Conservation (phyloP, 495 filamentous ascomycete species). For the Aspergillus baeticus region DNA sequence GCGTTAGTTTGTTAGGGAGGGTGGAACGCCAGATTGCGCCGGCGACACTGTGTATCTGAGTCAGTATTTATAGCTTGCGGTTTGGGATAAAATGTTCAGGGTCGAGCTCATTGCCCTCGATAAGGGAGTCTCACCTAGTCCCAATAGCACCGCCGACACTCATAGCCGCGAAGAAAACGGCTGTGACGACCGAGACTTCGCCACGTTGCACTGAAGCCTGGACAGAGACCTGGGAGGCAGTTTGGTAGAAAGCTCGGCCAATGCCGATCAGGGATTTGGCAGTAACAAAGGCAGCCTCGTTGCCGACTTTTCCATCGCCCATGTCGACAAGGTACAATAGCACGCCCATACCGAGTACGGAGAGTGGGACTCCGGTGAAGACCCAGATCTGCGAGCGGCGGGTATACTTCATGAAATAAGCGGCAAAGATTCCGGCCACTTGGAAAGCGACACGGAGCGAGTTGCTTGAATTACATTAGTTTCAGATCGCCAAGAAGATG, state of each 20-base stretch:
- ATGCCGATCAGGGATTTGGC: conserved; percentile 24
- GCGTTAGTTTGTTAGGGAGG: conserved; percentile 18
- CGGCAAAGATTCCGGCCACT: conserved; percentile 23
- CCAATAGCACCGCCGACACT: conserved; percentile 27
- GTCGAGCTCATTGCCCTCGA: no score
- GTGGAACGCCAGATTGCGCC: conserved; percentile 29
- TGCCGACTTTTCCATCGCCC: conserved; percentile 17
- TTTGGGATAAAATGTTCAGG: no score
- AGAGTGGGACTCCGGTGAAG: conserved; percentile 22
- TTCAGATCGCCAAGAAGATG: not conserved
- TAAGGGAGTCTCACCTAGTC: no score
- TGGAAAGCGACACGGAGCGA: conserved; percentile 28
- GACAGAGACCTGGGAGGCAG: conserved; percentile 25
- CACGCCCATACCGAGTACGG: conserved; percentile 25
- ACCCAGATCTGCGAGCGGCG: conserved; percentile 27
- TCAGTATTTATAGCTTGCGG: no score
- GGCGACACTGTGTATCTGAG: conserved; percentile 12
- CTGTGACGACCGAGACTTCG: conserved; percentile 26
- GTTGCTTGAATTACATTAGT: conserved; percentile 12
- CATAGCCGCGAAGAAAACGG: conserved; percentile 27
- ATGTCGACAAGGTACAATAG: conserved; percentile 23
- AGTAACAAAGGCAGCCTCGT: conserved; percentile 23
- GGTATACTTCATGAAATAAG: conserved; percentile 28
- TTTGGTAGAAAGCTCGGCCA: conserved; percentile 28
- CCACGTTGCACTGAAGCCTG: conserved; percentile 20